These are phyloP conservation scores for Mayamaea pseudoterrestris DNA, from an alignment of 108 stramenopile genomes.

Conservation along the genomic window DNA sequence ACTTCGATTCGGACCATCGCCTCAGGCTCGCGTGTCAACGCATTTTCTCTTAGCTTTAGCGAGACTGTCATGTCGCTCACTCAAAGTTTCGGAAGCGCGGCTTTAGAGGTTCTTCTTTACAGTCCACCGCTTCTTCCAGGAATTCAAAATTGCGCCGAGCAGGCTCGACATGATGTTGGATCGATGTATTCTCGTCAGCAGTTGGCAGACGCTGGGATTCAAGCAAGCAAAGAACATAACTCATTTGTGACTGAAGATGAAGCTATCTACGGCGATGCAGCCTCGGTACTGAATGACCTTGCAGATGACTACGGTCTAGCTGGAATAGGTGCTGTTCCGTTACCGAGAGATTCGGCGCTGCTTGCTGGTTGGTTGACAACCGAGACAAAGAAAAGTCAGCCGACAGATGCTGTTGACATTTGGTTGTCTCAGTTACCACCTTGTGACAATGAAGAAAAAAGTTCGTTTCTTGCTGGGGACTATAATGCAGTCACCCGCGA, in stretches of 20 bases:
- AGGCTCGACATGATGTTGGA: not conserved
- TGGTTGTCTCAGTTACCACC: not conserved
- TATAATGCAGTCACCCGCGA: not conserved
- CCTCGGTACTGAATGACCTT: constrained; percentile 1
- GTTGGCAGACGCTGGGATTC: not conserved
- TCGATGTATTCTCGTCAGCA: not conserved
- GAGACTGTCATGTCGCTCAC: no score
- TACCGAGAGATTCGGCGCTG: constrained; percentile 7
- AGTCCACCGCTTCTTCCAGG: constrained; percentile 48
- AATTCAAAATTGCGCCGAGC: constrained; percentile 11
- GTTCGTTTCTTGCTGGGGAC: not conserved
- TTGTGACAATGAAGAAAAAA: not conserved
- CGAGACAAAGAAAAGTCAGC: not conserved
- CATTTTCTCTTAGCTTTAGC: no score
- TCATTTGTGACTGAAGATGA: constrained; percentile 6
- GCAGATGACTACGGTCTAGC: constrained; percentile 36
- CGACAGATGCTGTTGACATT: not conserved
- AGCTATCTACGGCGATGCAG: constrained; percentile 3
- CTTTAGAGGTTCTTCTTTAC: constrained; percentile 47
- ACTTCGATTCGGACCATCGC: no score
- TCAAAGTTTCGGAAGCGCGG: no score
- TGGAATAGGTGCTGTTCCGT: constrained; percentile 21
- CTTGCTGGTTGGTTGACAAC: not conserved
- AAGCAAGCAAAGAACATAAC: not conserved
- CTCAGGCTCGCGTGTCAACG: no score